Evolutionary conservation across 257 asterid species (phyloP).

Genomic region (Gentiana dahurica): DNA sequence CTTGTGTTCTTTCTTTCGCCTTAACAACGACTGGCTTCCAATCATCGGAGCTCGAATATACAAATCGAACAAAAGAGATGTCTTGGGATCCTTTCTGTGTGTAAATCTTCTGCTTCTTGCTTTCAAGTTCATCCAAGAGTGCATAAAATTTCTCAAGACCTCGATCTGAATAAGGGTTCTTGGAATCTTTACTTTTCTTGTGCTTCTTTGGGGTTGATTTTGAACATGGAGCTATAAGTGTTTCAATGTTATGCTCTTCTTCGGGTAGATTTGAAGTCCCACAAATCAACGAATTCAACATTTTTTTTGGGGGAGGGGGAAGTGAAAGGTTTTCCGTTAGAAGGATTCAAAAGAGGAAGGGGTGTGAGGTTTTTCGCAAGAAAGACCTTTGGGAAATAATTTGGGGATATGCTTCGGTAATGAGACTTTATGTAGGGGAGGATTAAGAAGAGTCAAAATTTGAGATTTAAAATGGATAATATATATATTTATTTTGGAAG

Average conservation of each 20-base stretch:
- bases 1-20: slow-evolving; percentile 17
- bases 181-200: slow-evolving; percentile 26
- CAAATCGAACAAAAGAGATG: slow-evolving; percentile 33
- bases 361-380: no score
- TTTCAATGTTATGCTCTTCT: slow-evolving; percentile 20
- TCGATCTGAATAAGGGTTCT: slow-evolving; percentile 34
- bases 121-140: slow-evolving; percentile 34
- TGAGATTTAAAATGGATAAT: no score
- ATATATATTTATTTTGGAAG: no score
- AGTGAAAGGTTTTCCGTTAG: no score
- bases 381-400: no score
- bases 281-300: slow-evolving; percentile 42
- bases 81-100: slow-evolving; percentile 27
- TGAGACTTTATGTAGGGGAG: no score
- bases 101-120: slow-evolving; percentile 32
- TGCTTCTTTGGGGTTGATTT: slow-evolving; percentile 31
- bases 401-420: no score
- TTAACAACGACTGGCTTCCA: slow-evolving; percentile 29
- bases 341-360: no score
- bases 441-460: no score
- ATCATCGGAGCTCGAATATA: slow-evolving; percentile 12
- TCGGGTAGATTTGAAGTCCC: slow-evolving; percentile 37
- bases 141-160: slow-evolving; percentile 44
- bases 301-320: neutral
- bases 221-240: slow-evolving; percentile 31